These are phyloP conservation scores for Arthromyces matolae DNA, from an alignment of 768 basidiomycete genomes.

Conservation along the genomic window DNA sequence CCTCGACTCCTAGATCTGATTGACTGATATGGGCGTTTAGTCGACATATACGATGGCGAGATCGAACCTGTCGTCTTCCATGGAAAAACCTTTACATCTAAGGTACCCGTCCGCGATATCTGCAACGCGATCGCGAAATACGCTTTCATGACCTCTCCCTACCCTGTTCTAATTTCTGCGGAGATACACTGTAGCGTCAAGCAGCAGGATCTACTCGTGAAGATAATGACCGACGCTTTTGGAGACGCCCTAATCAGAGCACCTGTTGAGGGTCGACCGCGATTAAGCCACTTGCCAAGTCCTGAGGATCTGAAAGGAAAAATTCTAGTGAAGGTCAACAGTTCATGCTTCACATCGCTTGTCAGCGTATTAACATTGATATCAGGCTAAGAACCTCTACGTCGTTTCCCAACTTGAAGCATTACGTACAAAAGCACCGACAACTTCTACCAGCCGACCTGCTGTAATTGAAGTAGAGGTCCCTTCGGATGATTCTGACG, in stretches of 20 bases:
- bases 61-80: conserved; percentile 83
- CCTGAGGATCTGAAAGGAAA: conserved; percentile 77
- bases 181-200: conserved; percentile 81
- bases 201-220: conserved; percentile 77
- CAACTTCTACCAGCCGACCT: conserved; percentile 14
- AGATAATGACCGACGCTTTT: conserved; percentile 61
- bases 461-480: conserved; percentile 22
- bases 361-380: not conserved
- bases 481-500: conserved; percentile 17
- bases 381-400: conserved; percentile 70
- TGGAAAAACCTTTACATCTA: conserved; percentile 83
- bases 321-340: conserved; percentile 75
- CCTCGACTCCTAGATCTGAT: not conserved
- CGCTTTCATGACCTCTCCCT: conserved; percentile 86
- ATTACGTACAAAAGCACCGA: conserved; percentile 29
- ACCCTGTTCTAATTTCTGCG: conserved; percentile 89
- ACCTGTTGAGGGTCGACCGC: conserved; percentile 39
- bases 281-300: conserved; percentile 66
- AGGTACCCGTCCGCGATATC: conserved; percentile 75
- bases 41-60: conserved; percentile 92
- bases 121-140: conserved; percentile 85
- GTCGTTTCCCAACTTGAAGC: conserved; percentile 56
- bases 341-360: not conserved
- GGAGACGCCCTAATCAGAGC: conserved; percentile 39
- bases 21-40: conserved; percentile 34